Evolutionary conservation across 1,139 yeast genomes (phyloP), one percentile per base, ranked within the genome.

Genomic region (Taphrina pruni): DNA sequence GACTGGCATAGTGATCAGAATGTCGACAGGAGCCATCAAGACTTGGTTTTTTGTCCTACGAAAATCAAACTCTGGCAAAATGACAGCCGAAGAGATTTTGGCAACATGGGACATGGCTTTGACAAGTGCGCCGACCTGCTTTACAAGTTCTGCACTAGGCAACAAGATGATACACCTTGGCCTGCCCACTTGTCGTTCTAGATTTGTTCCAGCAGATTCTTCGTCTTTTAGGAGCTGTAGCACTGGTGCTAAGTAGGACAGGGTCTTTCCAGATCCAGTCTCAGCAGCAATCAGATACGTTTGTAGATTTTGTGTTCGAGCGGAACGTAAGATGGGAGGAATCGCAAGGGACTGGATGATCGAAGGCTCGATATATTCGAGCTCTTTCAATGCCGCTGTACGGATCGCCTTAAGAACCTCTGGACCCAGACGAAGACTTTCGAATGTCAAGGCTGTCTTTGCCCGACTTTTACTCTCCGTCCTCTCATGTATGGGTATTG

Each of bases 241-340:
- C 51, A 93, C 73, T 0, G 97, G 92, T 0, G 90, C 86, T 71
- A 93, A 77, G 76, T 93, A 94, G 0, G 97, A 92, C 87, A 97
- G 86, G 0, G 99, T 94, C 77, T 94, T 94, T 8, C 99, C 98
- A 0, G 96, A 88, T 0, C 98, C 99, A 0, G 99, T 94, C 77
- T 94, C 98, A 1, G 97, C 97, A 1, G 97, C 97, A 70, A 94
- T 78, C 2, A 96, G 86, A 79, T 87, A 91, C 0, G 88, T 84
- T 73, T 87, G 87, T 52, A 41, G 26, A 21, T 35, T 48, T 20
- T 56, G 87, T 78, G 17, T 71, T 83, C 81, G 38, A 8, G 41
- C 68, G 39, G 68, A 41, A 51, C 71, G 72, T 17, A 67, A 41
- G 14, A 65, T 66, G 1, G 73, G 69, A 73, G 85, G 86, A 48